Percentiles rank a stretch among this genome's conserved stretches.
Conservation (phyloP, 495 filamentous ascomycete species). For the Paragyromitra xinjiangensis region DNA sequence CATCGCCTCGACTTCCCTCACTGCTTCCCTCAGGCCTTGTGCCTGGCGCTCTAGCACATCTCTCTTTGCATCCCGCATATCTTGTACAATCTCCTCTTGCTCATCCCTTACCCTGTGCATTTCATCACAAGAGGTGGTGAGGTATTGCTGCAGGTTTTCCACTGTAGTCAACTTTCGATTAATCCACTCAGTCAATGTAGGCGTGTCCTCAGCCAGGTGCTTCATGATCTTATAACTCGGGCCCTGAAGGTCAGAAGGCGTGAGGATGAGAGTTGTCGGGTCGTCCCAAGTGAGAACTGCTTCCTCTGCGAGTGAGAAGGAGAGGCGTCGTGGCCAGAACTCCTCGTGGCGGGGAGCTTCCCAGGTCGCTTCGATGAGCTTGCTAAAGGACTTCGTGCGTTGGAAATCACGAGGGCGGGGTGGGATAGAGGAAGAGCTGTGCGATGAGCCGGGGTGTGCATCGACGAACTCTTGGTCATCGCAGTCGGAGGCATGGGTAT, state of each 20-base stretch:
- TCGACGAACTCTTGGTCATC: conserved; percentile 56
- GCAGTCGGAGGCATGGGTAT: conserved; percentile 51
- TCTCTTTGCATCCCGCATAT: conserved; percentile 70
- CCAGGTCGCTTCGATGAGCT: conserved; percentile 57
- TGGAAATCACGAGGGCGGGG: conserved; percentile 20
- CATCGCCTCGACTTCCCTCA: conserved; percentile 83
- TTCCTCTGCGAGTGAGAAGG: conserved; percentile 89
- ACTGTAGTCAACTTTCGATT: conserved; percentile 69
- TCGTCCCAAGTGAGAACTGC: conserved; percentile 74
- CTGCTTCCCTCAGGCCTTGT: conserved; percentile 71
- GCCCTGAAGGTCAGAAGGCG: conserved; percentile 49
- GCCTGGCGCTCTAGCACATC: conserved; percentile 75
- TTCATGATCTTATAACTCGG: conserved; percentile 61
- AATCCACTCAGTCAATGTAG: conserved; percentile 66
- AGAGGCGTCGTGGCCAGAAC: conserved; percentile 81
- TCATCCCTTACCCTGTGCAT: conserved; percentile 75
- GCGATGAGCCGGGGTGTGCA: conserved; percentile 25
- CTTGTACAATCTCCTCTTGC: conserved; percentile 70
- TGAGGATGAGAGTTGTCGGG: neutral
- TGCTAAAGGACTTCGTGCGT: conserved; percentile 57
- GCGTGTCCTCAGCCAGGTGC: conserved; percentile 65
- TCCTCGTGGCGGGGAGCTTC: conserved; percentile 62
- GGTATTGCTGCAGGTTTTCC: conserved; percentile 69
- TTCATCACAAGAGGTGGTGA: conserved; percentile 69
- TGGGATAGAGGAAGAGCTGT: conserved; percentile 1